phyloP scores from a whole-genome alignment of 345 rosid species.

The Acer negundo region DNA sequence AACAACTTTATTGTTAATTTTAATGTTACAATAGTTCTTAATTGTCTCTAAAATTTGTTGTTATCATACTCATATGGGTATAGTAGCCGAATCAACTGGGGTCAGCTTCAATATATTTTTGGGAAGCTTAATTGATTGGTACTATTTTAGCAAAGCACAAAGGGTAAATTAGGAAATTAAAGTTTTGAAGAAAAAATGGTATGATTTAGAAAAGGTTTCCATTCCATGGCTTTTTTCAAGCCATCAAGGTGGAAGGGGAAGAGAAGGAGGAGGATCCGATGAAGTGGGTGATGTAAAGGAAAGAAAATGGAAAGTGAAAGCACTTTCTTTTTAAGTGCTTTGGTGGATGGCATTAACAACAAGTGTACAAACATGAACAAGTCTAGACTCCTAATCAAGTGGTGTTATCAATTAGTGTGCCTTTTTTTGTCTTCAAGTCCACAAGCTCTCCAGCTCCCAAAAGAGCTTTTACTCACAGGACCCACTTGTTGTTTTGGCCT shows the following conservation, averaged over 20 bases:
- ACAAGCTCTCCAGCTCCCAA: background rate
- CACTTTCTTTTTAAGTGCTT: background rate
- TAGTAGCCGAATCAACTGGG: no score
- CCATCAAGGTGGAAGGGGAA: background rate
- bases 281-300: background rate
- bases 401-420: background rate
- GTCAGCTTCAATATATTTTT: background rate
- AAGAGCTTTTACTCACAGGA: background rate
- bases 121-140: background rate
- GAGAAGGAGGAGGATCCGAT: constrained; percentile 11
- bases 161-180: background rate
- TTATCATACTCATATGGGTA: no score
- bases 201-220: background rate
- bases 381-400: constrained; percentile 3
- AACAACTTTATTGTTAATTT: no score
- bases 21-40: no score
- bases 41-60: no score
- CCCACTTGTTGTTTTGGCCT: background rate
- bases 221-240: background rate
- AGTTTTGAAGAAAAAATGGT: background rate
- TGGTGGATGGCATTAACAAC: constrained; percentile 12
- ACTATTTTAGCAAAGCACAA: background rate
- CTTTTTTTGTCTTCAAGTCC: background rate
- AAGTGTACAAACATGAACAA: background rate
- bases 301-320: background rate